Percentiles rank a stretch among this genome's conserved stretches.
Evolutionary conservation across 768 basidiomycete genomes (phyloP).

Genomic region (Xerocomellus intermedius): DNA sequence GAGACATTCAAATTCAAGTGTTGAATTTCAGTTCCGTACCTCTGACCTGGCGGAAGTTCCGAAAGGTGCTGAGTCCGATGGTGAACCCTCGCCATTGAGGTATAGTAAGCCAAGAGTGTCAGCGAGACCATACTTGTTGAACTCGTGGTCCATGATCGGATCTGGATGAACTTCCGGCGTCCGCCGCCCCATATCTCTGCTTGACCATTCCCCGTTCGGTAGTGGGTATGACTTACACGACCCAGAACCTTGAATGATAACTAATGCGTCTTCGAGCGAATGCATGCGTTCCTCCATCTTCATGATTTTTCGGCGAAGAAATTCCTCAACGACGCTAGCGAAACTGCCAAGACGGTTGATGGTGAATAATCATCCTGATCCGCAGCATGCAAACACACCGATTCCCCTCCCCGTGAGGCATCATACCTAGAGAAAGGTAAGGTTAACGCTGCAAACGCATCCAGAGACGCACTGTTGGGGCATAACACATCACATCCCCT

Average conservation of each 20-base stretch:
- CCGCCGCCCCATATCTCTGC: conserved; percentile 19
- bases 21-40: conserved; percentile 31
- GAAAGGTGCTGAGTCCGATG: conserved; percentile 32
- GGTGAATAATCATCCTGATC: neutral
- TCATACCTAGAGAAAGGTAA: conserved; percentile 36
- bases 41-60: conserved; percentile 50
- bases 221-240: conserved; percentile 42
- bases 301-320: conserved; percentile 45
- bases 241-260: conserved; percentile 42
- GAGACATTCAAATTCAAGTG: neutral
- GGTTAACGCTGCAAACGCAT: neutral
- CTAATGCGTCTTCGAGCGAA: conserved; percentile 53
- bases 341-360: conserved; percentile 34
- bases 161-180: conserved; percentile 19
- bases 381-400: conserved; percentile 34
- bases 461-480: conserved; percentile 44
- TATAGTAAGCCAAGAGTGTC: conserved; percentile 46
- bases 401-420: conserved; percentile 55
- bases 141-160: conserved; percentile 4
- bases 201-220: conserved; percentile 24
- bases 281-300: conserved; percentile 51
- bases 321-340: conserved; percentile 52
- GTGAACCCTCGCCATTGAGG: conserved; percentile 34
- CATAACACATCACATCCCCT: conserved; percentile 48
- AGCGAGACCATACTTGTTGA: conserved; percentile 22